Conservation (phyloP, 495 filamentous ascomycete species). For the Penicillium steckii region DNA sequence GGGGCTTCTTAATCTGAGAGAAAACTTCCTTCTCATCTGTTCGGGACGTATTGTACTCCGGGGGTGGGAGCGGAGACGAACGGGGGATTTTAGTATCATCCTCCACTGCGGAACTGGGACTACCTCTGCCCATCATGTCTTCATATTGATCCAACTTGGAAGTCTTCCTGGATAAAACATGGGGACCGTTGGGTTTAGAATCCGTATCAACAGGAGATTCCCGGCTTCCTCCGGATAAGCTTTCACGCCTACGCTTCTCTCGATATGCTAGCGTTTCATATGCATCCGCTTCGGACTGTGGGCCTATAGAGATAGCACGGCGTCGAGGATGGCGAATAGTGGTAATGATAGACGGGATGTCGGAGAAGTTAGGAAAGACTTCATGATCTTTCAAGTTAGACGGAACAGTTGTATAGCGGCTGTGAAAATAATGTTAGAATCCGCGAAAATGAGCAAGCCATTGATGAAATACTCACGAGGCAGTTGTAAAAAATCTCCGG, state of each 20-base stretch:
- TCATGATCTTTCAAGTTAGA: slow-evolving; percentile 76
- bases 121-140: slow-evolving; percentile 65
- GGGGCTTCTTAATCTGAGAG: slow-evolving; percentile 75
- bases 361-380: slow-evolving; percentile 78
- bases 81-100: slow-evolving; percentile 14
- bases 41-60: slow-evolving; percentile 34
- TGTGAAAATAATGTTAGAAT: slow-evolving; percentile 19
- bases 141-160: slow-evolving; percentile 62
- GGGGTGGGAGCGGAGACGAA: slow-evolving; percentile 31
- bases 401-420: slow-evolving; percentile 84
- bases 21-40: slow-evolving; percentile 80
- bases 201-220: slow-evolving; percentile 27
- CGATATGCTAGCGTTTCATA: slow-evolving; percentile 95
- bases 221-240: slow-evolving; percentile 43
- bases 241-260: slow-evolving; percentile 77
- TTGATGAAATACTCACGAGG: slow-evolving; percentile 58
- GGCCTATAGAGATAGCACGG: slow-evolving; percentile 85
- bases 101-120: slow-evolving; percentile 28
- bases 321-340: slow-evolving; percentile 76
- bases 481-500: slow-evolving; percentile 83
- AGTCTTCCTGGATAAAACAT: slow-evolving; percentile 22
- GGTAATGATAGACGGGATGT: slow-evolving; percentile 74
- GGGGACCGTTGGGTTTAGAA: slow-evolving; percentile 13
- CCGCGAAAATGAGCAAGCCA: neutral
- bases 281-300: slow-evolving; percentile 92